phyloP scores from a whole-genome alignment of 2,329 filamentous ascomycete species.

The Nemania abortiva region DNA sequence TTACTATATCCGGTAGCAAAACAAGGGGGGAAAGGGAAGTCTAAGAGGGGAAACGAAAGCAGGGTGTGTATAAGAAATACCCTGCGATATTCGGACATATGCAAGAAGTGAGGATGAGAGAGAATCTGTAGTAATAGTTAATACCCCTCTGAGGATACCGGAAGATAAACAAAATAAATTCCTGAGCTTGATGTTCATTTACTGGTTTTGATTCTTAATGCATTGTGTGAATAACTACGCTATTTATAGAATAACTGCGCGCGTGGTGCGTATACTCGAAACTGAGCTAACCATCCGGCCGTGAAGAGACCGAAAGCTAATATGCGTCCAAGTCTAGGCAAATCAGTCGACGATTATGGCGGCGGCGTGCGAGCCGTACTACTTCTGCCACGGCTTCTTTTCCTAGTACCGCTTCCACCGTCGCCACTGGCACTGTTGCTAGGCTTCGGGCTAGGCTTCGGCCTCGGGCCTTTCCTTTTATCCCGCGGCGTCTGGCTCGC shows the following conservation, averaged over 20 bases:
- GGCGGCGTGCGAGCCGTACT: no score
- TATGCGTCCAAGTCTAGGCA: no score
- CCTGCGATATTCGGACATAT: slow-evolving; percentile 29
- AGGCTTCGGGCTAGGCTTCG: background rate
- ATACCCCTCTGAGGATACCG: slow-evolving; percentile 42
- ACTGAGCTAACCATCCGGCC: no score
- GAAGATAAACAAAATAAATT: slow-evolving; percentile 40
- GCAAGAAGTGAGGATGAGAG: slow-evolving; percentile 35
- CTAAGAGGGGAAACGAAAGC: background rate
- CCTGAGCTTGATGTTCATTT: slow-evolving; percentile 42
- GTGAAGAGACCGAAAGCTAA: no score
- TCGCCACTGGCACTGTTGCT: no score
- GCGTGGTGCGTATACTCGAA: no score
- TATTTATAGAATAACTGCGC: no score
- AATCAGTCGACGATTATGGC: no score
- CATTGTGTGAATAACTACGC: background rate
- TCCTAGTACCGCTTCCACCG: background rate
- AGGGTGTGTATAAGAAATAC: slow-evolving; percentile 12
- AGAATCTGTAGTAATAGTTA: slow-evolving; percentile 50
- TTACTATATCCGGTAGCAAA: slow-evolving; percentile 24
- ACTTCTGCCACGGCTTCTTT: background rate
- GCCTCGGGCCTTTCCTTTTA: background rate
- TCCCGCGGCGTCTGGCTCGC: no score
- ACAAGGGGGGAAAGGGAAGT: background rate
- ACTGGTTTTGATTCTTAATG: slow-evolving; percentile 1